Evolutionary conservation across 305 asterid species (phyloP).

Genomic region (Fraxinus sp.): DNA sequence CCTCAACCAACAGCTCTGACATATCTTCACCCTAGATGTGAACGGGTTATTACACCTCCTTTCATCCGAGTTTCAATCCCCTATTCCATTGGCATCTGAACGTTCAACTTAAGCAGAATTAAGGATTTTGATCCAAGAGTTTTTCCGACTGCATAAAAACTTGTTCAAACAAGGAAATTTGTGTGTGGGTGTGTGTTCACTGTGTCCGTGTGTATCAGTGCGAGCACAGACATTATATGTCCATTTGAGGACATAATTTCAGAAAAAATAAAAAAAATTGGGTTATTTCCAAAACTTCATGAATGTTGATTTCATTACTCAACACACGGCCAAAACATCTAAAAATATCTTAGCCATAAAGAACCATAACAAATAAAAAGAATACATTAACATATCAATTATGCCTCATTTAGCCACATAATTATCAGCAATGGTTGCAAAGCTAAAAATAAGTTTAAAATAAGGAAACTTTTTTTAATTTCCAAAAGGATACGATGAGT

Average conservation of each 20-base stretch:
- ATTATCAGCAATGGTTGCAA: neutral
- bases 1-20: neutral
- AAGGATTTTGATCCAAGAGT: neutral
- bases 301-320: neutral
- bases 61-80: neutral
- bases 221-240: neutral
- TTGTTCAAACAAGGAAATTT: neutral
- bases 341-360: neutral
- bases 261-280: too few relatives aligned
- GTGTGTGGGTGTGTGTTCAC: neutral
- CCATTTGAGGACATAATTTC: neutral
- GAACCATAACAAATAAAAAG: neutral
- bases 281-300: neutral
- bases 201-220: neutral
- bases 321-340: neutral
- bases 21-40: neutral
- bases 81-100: neutral
- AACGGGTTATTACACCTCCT: neutral
- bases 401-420: neutral
- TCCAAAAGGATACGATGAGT: neutral
- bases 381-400: neutral
- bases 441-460: neutral
- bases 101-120: neutral
- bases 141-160: neutral
- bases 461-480: neutral